phyloP scores from a whole-genome alignment of 305 asterid genomes.

The Fraxinus sp. region DNA sequence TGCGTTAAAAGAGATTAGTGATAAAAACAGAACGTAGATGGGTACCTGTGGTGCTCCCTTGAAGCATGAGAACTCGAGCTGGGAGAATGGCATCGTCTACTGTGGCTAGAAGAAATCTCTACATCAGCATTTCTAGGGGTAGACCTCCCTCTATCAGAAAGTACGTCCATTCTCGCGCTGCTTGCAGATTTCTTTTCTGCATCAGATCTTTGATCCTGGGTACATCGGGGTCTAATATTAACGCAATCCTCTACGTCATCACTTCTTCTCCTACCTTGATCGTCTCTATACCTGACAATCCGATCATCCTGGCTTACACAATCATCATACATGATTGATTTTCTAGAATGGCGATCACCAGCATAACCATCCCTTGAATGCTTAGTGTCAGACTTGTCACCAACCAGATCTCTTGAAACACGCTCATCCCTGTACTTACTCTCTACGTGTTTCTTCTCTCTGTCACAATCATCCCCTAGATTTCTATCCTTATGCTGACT shows the following conservation, averaged over 20 bases:
- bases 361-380: conserved; percentile 52
- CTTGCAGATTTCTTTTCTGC: conserved; percentile 59
- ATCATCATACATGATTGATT: conserved; percentile 57
- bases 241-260: conserved; percentile 62
- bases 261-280: conserved; percentile 64
- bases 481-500: conserved; percentile 53
- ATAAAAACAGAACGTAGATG: conserved; percentile 11
- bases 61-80: conserved; percentile 58
- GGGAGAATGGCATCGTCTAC: conserved; percentile 76
- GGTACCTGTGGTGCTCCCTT: conserved; percentile 81
- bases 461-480: conserved; percentile 57
- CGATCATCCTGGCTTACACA: conserved; percentile 70
- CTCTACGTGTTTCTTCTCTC: conserved; percentile 67
- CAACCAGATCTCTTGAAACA: conserved; percentile 52
- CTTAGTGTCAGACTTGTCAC: conserved; percentile 64
- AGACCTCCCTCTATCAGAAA: conserved; percentile 65
- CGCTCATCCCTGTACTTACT: conserved; percentile 62
- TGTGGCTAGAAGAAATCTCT: conserved; percentile 51
- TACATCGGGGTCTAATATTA: conserved; percentile 56
- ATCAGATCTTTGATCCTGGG: conserved; percentile 68
- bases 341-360: conserved; percentile 60
- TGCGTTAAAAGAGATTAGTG: not conserved
- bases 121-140: conserved; percentile 61
- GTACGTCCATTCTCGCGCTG: conserved; percentile 43
- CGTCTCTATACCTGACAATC: conserved; percentile 60